Evolutionary conservation across 1,284 basidiomycete species (phyloP), one percentile per base, ranked within the genome.

Genomic region (Stereum hirsutum): DNA sequence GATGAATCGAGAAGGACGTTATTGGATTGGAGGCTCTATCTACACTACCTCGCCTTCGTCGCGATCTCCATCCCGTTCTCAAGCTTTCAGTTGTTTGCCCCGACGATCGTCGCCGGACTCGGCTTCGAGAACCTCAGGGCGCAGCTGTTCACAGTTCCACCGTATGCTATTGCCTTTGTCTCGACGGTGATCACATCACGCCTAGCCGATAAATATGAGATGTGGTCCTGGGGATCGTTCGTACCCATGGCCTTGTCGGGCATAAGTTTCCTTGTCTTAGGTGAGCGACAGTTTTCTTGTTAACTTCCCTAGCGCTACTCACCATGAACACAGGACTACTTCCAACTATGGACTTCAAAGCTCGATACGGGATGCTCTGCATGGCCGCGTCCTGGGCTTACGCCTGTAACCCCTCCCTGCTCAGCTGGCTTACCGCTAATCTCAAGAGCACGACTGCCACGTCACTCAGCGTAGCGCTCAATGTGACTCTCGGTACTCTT

Each of bases 61-160:
- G 55, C 57, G 19, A 50, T 64, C 32, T 61, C 60, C 4, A 51
- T 59, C 10, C 61, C 62, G 5, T 62, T 63, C 46, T 57, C 56
- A 15, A 61, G 57, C 48, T 49, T 63, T 33, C 62, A 61, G 12
- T 49, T 65, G 7, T 64, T 65, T 49, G 47, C 58, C 38, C 63
- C 63, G 26, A 62, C 63, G n/a, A 64, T 65, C 48, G 55, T 60
- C 33, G 52, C 60, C 23, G 63, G 57, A 10, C 54, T 75, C 15
- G 74, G 74, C 3, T 72, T 70, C 54, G 59, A 58, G 21, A 59
- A 61, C 27, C 63, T 72, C 7, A 49, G 57, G 25, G 72, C 74
- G 1, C 75, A 79, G 54, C 63, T 79, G n/a, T 69, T 72, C 60
- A 73, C 73, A 2, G 75, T 78, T 2, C 75, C 75, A 19, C 71